Base-by-base conservation (phyloP, 1,284 basidiomycete genomes). In the Trichosporon ovoides region DNA sequence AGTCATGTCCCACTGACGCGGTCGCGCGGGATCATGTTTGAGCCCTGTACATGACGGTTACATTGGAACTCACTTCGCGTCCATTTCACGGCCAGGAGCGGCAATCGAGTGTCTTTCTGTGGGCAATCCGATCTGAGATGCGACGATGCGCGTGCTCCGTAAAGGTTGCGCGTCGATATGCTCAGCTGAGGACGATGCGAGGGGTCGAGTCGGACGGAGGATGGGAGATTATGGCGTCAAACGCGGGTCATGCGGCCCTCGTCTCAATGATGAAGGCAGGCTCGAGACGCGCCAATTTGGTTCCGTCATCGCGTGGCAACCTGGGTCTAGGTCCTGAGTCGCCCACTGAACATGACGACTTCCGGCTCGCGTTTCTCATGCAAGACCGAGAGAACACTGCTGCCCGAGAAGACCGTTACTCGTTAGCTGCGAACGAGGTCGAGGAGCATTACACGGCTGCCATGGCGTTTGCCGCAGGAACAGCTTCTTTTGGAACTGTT, bases 191-290 rank as follows among this genome's bases (percentile, higher is more conserved):
- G 43, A 48, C 43, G 43, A 48, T 31, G 43, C 16, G 10, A 22
- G 4, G 13, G 3, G 22, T 28, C 43, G 43, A 48, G 43, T 28
- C 28, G 43, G 43, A 16, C 43, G 43, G 28, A n/a, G 43, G 43
- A 48, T 48, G 43, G 28, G 43, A 48, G 43, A 28, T n/a, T 48
- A 48, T 48, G 43, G 43, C 43, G 28, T 9, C 43, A 48, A 48
- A 48, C 43, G 43, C 43, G 43, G 43, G 43, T 48, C 43, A 48
- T 48, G 43, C 13, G 43, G 24, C 43, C 43, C n/a, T 22, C 3
- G 28, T 48, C 22, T 16, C 43, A 48, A 48, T 48, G 43, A 48
- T 48, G 43, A 48, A 48, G 43, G 43, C 43, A 48, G 43, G 43
- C 43, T 48, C 43, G 43, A 48, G 43, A 28, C 43, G 43, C 24